A percentile compares a stretch with the other conserved stretches of the same genome.
phyloP scores from a whole-genome alignment of 352 stramenopile genomes.

The Elongisporangium undulatum region DNA sequence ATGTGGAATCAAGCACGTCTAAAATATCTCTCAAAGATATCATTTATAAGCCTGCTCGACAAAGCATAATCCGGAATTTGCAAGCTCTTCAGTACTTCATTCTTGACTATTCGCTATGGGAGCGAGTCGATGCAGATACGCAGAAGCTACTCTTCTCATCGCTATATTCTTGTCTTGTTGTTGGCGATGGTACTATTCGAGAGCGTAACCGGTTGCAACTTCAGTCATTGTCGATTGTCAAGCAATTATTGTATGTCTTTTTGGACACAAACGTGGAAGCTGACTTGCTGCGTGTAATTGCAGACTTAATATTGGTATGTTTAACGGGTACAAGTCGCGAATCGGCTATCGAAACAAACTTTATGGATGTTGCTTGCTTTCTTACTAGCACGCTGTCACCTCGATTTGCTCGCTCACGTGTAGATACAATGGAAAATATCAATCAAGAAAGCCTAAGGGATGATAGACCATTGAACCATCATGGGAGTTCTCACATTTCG shows the following conservation, averaged over 20 bases:
- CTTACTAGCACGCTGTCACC: constrained; percentile 47
- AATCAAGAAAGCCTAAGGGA: not conserved
- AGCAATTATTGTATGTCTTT: constrained; percentile 68
- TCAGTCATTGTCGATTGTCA: constrained; percentile 57
- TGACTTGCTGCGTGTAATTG: constrained; percentile 54
- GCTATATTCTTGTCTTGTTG: constrained; percentile 56
- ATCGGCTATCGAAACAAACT: constrained; percentile 48
- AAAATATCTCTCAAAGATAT: not conserved
- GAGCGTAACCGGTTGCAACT: constrained; percentile 58
- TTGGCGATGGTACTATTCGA: constrained; percentile 34
- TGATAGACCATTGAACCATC: not conserved
- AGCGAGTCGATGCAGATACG: constrained; percentile 28
- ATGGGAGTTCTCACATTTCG: not conserved
- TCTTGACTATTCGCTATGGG: constrained; percentile 68
- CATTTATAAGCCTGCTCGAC: constrained; percentile 6
- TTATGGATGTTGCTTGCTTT: constrained; percentile 60
- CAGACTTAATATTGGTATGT: constrained; percentile 63
- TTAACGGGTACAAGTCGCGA: constrained; percentile 35
- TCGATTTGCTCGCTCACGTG: constrained; percentile 28
- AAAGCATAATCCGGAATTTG: constrained; percentile 55
- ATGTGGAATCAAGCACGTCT: constrained; percentile 18
- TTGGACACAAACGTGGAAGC: constrained; percentile 42
- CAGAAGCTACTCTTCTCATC: constrained; percentile 56
- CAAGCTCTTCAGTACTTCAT: constrained; percentile 69
- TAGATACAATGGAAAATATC: constrained; percentile 3